Evolutionary conservation across 1,284 basidiomycete species (phyloP), one percentile per base, ranked within the genome.

Genomic region (Paramarasmius palmivorus): DNA sequence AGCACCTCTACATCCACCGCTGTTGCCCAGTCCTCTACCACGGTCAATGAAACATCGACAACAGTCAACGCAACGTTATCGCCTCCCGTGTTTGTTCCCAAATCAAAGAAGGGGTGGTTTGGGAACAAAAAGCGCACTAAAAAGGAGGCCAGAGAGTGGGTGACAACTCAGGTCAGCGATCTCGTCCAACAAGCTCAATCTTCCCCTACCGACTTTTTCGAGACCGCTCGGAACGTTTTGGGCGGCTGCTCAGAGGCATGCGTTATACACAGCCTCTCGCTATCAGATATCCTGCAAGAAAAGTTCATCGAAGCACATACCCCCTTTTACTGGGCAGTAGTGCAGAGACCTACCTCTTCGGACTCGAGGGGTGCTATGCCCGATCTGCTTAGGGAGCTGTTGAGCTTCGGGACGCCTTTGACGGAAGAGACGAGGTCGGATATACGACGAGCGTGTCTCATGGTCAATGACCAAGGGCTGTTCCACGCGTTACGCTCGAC

Each of bases 311-410:
- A 54, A 36, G 20, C 38, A 5, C 53, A 54, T 50, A 54, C 53
- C 25, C 48, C 40, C 38, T 54, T 54, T 35, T 50, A 54, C n/a
- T 54, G 53, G 53, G 49, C 53, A 20, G 45, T 54, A 26, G 47
- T 54, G 14, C 46, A 54, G 32, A 26, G 53, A 22, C 38, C 53
- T 7, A 14, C 25, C 4, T 29, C 40, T 15, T 34, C 53, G 22
- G 34, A 22, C 4, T 22, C 26, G 14, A 50, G 26, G 37, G 15
- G 17, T 20, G 17, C 14, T 23, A 29, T 50, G 17, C 53, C 53
- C 4, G 32, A 41, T 34, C 26, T 54, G 5, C 36, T 54, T 15
- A 34, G 32, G 9, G 53, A 47, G 4, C 29, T 54, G 35, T 36
- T 54, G 19, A 25, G 29, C 10, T 54, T 50, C 19, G 48, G 39